These are phyloP conservation scores for Leccinum olivaceopallidum DNA, from an alignment of 768 basidiomycete genomes.

Conservation along the genomic window DNA sequence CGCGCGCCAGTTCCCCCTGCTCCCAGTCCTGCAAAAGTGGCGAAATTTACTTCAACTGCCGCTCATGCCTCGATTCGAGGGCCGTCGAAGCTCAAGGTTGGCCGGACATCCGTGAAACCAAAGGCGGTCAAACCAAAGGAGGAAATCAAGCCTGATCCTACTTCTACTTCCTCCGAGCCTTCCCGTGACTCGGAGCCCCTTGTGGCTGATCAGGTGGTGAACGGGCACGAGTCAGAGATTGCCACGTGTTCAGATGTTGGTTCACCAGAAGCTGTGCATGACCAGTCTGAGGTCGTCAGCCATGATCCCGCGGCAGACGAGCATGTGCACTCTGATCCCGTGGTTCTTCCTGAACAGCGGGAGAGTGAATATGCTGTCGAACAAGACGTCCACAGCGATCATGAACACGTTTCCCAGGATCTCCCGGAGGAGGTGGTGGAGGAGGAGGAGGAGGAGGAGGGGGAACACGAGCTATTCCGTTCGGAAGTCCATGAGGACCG, in stretches of 20 bases:
- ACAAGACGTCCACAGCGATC: slow-evolving; percentile 3
- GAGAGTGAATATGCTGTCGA: slow-evolving; percentile 7
- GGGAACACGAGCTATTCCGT: slow-evolving; percentile 9
- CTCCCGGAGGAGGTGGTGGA: slow-evolving; percentile 10
- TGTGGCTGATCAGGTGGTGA: slow-evolving; percentile 25
- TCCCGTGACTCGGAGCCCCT: slow-evolving; percentile 20
- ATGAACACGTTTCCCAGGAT: slow-evolving; percentile 7
- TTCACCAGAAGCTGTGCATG: slow-evolving; percentile 23
- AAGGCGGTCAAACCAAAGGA: slow-evolving; percentile 25
- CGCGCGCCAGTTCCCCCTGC: slow-evolving; percentile 34
- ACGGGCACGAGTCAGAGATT: slow-evolving; percentile 26
- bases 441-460: background rate
- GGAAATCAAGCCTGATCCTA: slow-evolving; percentile 16
- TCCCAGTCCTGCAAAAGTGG: slow-evolving; percentile 26
- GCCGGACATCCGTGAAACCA: slow-evolving; percentile 26
- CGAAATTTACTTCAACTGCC: slow-evolving; percentile 32
- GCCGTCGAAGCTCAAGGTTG: slow-evolving; percentile 29
- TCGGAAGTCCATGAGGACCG: slow-evolving; percentile 11
- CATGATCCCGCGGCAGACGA: slow-evolving; percentile 13
- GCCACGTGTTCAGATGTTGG: slow-evolving; percentile 12
- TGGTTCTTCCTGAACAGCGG: slow-evolving; percentile 14
- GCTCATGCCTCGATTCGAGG: slow-evolving; percentile 31
- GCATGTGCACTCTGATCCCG: slow-evolving; percentile 13
- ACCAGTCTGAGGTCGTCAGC: slow-evolving; percentile 15
- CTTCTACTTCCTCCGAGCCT: slow-evolving; percentile 28